Evolutionary conservation across 768 basidiomycete genomes (phyloP).

Genomic region (Lentinula raphanica): DNA sequence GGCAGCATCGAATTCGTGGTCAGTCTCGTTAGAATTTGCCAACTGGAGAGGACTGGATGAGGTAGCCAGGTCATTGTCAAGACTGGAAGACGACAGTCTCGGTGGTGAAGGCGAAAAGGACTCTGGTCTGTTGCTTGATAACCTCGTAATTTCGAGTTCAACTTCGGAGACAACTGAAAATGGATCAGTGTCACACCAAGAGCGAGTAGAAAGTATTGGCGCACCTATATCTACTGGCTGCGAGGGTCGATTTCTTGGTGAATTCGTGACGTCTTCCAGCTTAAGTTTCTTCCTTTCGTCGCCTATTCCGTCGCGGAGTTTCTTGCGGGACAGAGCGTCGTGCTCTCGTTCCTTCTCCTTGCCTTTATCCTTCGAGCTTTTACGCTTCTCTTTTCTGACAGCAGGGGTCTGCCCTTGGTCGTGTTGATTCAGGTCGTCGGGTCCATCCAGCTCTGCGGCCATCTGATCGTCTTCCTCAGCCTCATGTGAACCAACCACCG

Average conservation of each 20-base stretch:
- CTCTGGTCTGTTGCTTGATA: slow-evolving; percentile 13
- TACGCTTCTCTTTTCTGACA: slow-evolving; percentile 41
- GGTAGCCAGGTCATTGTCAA: slow-evolving; percentile 29
- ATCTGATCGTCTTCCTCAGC: slow-evolving; percentile 54
- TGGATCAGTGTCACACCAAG: background rate
- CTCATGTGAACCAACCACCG: slow-evolving; percentile 63
- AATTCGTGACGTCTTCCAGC: slow-evolving; percentile 64
- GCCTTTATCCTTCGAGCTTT: slow-evolving; percentile 30
- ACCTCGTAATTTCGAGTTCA: slow-evolving; percentile 13
- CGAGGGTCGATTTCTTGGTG: slow-evolving; percentile 37
- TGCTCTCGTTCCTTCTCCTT: slow-evolving; percentile 27
- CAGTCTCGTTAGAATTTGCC: slow-evolving; percentile 29
- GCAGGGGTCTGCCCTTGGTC: slow-evolving; percentile 31
- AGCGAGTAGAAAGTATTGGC: no score
- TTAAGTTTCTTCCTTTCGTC: slow-evolving; percentile 39
- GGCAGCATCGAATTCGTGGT: slow-evolving; percentile 23
- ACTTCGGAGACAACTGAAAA: slow-evolving; percentile 15
- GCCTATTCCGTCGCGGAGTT: slow-evolving; percentile 5
- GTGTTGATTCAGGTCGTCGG: no score
- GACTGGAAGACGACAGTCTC: slow-evolving; percentile 19
- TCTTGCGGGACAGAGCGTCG: slow-evolving; percentile 9
- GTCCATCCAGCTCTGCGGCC: slow-evolving; percentile 29
- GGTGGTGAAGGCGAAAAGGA: slow-evolving; percentile 36
- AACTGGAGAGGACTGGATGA: slow-evolving; percentile 39
- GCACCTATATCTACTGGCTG: slow-evolving; percentile 41